Conservation (phyloP, 2,329 filamentous ascomycete species). For the Orbilia quercus region DNA sequence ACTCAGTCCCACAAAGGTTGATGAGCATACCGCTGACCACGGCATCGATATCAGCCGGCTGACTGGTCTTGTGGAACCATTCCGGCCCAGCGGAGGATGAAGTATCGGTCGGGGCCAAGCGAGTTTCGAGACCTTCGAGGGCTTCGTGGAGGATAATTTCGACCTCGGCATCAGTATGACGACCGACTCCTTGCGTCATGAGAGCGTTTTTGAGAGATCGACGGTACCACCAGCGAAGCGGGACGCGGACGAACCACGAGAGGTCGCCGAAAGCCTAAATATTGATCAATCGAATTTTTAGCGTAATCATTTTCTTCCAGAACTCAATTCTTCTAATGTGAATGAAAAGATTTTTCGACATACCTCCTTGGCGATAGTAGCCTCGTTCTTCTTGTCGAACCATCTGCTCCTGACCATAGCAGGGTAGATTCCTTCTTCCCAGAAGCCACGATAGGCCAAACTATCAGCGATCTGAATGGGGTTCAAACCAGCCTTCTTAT, state of each 20-base stretch:
- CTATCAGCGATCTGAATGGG: conserved; percentile 26
- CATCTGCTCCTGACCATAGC: conserved; percentile 45
- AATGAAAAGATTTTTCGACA: too few relatives aligned
- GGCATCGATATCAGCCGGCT: conserved; percentile 43
- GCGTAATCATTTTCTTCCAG: too few relatives aligned
- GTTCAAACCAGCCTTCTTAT: conserved; percentile 38
- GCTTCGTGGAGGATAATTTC: conserved; percentile 48
- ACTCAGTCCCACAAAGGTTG: conserved; percentile 37
- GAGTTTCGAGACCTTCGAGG: conserved; percentile 32
- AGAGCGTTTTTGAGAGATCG: conserved; percentile 27
- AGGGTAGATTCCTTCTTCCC: conserved; percentile 44
- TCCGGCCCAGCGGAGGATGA: conserved; percentile 1
- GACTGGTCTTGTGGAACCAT: conserved; percentile 47
- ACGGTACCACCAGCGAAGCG: conserved; percentile 52
- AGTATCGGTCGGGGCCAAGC: conserved; percentile 17
- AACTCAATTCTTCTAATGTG: too few relatives aligned
- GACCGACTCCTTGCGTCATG: conserved; percentile 41
- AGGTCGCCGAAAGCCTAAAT: conserved; percentile 45
- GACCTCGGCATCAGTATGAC: conserved; percentile 42
- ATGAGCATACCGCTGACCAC: conserved; percentile 38
- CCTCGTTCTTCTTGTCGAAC: conserved; percentile 42
- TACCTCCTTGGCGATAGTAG: conserved; percentile 44
- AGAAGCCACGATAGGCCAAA: conserved; percentile 46
- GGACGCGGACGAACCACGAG: conserved; percentile 30
- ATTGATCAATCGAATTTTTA: neutral